Evolutionary conservation across 2,329 filamentous ascomycete genomes (phyloP).

Genomic region (Graphilbum sp.): DNA sequence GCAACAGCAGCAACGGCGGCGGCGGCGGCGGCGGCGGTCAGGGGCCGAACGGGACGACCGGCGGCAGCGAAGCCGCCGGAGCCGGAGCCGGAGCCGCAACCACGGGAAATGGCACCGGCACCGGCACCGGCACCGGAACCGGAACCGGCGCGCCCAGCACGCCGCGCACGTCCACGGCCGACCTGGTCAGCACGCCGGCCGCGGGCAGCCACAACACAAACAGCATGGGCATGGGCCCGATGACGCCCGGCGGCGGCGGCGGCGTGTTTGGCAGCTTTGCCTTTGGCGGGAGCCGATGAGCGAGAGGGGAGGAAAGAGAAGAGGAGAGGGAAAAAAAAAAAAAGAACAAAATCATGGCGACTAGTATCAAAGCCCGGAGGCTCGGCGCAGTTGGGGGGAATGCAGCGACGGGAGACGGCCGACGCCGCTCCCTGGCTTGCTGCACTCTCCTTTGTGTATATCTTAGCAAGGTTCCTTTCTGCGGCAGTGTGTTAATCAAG

Average conservation of each 20-base stretch:
- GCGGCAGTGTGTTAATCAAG: too few species aligned
- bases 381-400: too few species aligned
- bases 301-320: not conserved
- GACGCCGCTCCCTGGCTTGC: too few species aligned
- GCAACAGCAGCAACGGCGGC: not conserved
- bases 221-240: slow-evolving; percentile 45
- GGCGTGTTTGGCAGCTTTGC: slow-evolving; percentile 63
- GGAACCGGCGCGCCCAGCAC: slow-evolving; percentile 35
- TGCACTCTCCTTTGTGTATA: too few species aligned
- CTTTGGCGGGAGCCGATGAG: slow-evolving; percentile 19
- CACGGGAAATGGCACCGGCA: not conserved
- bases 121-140: slow-evolving; percentile 8
- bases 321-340: not conserved
- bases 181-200: slow-evolving; percentile 44
- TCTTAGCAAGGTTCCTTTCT: too few species aligned
- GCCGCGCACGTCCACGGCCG: slow-evolving; percentile 45
- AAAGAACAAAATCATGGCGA: slow-evolving; percentile 19
- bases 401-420: too few species aligned
- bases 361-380: too few species aligned
- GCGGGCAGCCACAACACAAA: slow-evolving; percentile 46
- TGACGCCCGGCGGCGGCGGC: slow-evolving; percentile 62
- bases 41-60: not conserved
- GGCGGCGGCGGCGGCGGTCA: not conserved
- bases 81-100: not conserved
- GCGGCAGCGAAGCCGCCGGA: not conserved